These are phyloP conservation scores for Aphanomyces invadans DNA, from an alignment of 352 stramenopile species.

Conservation along the genomic window DNA sequence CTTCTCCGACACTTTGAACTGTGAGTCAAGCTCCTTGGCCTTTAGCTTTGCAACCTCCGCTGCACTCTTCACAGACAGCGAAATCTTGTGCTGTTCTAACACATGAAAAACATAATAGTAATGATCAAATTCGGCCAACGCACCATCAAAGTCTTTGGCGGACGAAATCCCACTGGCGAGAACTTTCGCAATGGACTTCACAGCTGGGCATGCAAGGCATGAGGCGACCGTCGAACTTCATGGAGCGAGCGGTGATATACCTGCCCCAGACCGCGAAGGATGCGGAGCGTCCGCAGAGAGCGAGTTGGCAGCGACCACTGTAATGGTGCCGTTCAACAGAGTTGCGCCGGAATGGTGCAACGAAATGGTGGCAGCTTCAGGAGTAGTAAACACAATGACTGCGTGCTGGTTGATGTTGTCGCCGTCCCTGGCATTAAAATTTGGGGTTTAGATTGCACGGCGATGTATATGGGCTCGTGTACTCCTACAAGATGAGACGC, in stretches of 20 bases:
- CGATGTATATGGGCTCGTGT: background rate
- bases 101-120: background rate
- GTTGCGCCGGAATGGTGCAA: background rate
- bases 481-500: constrained; percentile 9
- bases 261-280: background rate
- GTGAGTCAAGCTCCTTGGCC: constrained; percentile 8
- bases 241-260: background rate
- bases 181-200: constrained; percentile 5
- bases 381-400: constrained; percentile 11
- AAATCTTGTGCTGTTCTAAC: constrained; percentile 22
- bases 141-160: constrained; percentile 17
- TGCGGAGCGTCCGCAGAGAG: background rate
- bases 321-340: constrained; percentile 2
- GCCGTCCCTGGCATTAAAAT: constrained; percentile 8
- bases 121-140: background rate
- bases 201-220: constrained; percentile 1
- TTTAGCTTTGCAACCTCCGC: constrained; percentile 16
- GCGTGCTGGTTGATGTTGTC: constrained; percentile 5
- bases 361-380: constrained; percentile 11
- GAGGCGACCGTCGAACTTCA: background rate
- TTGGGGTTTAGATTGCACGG: background rate
- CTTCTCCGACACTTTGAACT: constrained; percentile 20
- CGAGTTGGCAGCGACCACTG: background rate
- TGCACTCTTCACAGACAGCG: constrained; percentile 8
- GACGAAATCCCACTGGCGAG: constrained; percentile 8